Percentiles rank a stretch among this genome's conserved stretches.
phyloP scores from a whole-genome alignment of 208 protist species.

The Trypanosoma melophagium region DNA sequence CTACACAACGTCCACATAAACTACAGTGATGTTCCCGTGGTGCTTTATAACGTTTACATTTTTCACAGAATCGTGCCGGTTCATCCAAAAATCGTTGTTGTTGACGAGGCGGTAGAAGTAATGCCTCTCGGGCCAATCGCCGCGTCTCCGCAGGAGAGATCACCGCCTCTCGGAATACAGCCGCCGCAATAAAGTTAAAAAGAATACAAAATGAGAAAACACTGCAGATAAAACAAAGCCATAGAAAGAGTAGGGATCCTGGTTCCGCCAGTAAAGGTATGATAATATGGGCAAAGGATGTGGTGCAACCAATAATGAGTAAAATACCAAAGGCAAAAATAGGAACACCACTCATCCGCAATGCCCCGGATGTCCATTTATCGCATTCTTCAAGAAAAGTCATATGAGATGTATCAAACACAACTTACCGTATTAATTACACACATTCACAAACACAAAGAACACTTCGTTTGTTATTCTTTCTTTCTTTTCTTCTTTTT shows the following conservation, averaged over 20 bases:
- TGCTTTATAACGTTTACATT: constrained; percentile 77
- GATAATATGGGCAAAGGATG: constrained; percentile 41
- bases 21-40: constrained; percentile 88
- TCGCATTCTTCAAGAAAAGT: background rate
- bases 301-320: constrained; percentile 56
- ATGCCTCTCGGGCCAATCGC: constrained; percentile 30
- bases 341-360: constrained; percentile 17
- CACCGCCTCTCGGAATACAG: constrained; percentile 32
- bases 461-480: no score
- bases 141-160: constrained; percentile 40
- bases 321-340: constrained; percentile 37
- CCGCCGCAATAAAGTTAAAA: constrained; percentile 63
- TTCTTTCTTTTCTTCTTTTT: no score
- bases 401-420: background rate
- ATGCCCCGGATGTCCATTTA: background rate
- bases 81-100: constrained; percentile 50
- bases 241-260: constrained; percentile 25
- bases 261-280: constrained; percentile 46
- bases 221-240: constrained; percentile 37
- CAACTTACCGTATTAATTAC: background rate
- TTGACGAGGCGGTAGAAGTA: constrained; percentile 33
- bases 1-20: constrained; percentile 73
- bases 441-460: no score
- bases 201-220: constrained; percentile 64
- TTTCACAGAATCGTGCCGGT: constrained; percentile 60